These are phyloP conservation scores for Cicer yamashitae DNA, from an alignment of 306 rosid species.

Conservation along the genomic window DNA sequence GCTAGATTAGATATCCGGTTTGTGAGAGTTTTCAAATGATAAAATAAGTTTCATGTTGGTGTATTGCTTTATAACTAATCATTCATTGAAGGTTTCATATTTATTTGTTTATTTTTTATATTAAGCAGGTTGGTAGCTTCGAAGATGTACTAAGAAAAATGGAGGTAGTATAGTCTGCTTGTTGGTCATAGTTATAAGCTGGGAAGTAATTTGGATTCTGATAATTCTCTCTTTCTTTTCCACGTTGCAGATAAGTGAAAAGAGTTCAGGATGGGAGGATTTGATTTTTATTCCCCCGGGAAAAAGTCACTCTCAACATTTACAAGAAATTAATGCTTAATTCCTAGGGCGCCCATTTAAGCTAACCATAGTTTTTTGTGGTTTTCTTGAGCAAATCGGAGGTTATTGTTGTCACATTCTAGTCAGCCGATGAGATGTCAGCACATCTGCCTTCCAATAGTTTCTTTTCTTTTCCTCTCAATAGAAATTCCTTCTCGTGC, in stretches of 20 bases:
- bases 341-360: conserved; percentile 46
- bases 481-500: conserved; percentile 44
- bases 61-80: conserved; percentile 24
- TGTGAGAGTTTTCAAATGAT: conserved; percentile 7
- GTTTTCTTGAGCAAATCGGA: conserved; percentile 48
- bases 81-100: conserved; percentile 25
- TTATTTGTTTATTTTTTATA: conserved; percentile 11
- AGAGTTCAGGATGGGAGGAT: conserved; percentile 91
- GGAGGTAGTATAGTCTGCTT: conserved; percentile 70
- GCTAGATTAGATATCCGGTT: conserved; percentile 25
- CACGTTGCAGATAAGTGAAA: conserved; percentile 72
- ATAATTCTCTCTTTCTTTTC: conserved; percentile 35
- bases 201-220: conserved; percentile 33
- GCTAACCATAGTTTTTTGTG: conserved; percentile 49
- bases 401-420: conserved; percentile 44
- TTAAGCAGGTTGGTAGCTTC: conserved; percentile 85
- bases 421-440: conserved; percentile 53
- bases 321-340: conserved; percentile 75
- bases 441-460: conserved; percentile 38
- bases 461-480: conserved; percentile 37
- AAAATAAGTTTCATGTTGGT: conserved; percentile 21
- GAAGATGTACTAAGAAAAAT: conserved; percentile 93
- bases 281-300: conserved; percentile 95
- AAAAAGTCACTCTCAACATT: conserved; percentile 81
- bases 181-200: conserved; percentile 16